A percentile compares a stretch with the other conserved stretches of the same genome.
phyloP scores from a whole-genome alignment of 2,329 filamentous ascomycete species.

The Calonectria henricotiae region DNA sequence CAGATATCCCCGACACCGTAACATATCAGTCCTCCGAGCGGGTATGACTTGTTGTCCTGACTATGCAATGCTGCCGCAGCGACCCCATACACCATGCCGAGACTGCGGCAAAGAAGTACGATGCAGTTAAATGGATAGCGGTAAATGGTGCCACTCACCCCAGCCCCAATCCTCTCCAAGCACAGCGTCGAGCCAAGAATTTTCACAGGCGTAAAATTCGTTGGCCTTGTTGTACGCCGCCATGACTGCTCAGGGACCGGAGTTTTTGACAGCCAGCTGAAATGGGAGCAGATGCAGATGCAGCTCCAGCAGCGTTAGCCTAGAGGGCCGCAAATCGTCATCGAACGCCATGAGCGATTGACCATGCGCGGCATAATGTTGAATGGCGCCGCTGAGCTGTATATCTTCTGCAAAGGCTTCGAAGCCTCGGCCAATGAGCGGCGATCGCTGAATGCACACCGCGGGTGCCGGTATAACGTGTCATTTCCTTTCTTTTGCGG shows the following conservation, averaged over 20 bases:
- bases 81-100: too few species aligned
- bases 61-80: too few species aligned
- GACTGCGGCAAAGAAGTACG: too few species aligned
- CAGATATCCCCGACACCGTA: too few species aligned
- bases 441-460: conserved; percentile 60
- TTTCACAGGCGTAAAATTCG: conserved; percentile 50
- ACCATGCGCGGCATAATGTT: conserved; percentile 62
- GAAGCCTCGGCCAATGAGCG: conserved; percentile 60
- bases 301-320: conserved; percentile 40
- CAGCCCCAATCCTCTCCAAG: not conserved
- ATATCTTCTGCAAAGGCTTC: conserved; percentile 61
- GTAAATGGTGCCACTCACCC: not conserved
- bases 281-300: conserved; percentile 56
- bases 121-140: too few species aligned
- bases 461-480: conserved; percentile 69
- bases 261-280: conserved; percentile 56
- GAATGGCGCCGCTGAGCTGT: conserved; percentile 59
- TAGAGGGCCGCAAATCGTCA: conserved; percentile 27
- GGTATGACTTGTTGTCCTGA: too few species aligned
- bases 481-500: conserved; percentile 71
- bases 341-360: conserved; percentile 44
- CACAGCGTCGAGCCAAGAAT: not conserved
- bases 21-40: too few species aligned
- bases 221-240: conserved; percentile 57
- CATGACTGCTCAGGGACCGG: conserved; percentile 57